phyloP scores from a whole-genome alignment of 495 filamentous ascomycete species.

The Tuber melanosporum region DNA sequence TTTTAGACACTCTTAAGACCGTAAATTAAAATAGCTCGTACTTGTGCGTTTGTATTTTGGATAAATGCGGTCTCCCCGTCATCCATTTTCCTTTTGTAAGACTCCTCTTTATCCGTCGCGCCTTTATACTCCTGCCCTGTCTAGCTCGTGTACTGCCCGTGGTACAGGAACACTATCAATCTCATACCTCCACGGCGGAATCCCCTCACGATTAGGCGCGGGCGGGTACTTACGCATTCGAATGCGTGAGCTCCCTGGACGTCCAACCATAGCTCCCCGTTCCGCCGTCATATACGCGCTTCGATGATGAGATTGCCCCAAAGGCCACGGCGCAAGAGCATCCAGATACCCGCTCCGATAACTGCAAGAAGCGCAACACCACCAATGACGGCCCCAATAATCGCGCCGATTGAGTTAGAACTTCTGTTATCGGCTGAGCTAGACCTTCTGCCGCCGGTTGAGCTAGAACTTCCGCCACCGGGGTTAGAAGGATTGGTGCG shows the following conservation, averaged over 20 bases:
- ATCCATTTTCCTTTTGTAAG: not conserved
- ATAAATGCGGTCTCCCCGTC: not conserved
- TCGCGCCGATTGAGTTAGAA: slow-evolving; percentile 21
- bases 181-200: not conserved
- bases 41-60: not conserved
- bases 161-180: no score
- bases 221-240: not conserved
- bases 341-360: slow-evolving; percentile 10
- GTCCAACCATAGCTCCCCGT: not conserved
- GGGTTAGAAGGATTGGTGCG: not conserved
- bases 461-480: not conserved
- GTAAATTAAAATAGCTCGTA: not conserved
- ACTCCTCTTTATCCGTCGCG: not conserved
- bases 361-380: slow-evolving; percentile 24
- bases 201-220: not conserved
- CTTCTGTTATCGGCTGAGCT: no score
- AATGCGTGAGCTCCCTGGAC: not conserved
- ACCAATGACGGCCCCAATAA: slow-evolving; percentile 37
- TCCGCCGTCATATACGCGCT: not conserved
- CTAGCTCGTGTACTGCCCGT: not conserved
- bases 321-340: slow-evolving; percentile 12
- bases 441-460: not conserved
- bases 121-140: not conserved
- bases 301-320: not conserved
- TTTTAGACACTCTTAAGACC: not conserved